A percentile compares a stretch with the other conserved stretches of the same genome.
These are phyloP conservation scores for Neoboletus brunneissimus DNA, from an alignment of 768 basidiomycete genomes.

Conservation along the genomic window DNA sequence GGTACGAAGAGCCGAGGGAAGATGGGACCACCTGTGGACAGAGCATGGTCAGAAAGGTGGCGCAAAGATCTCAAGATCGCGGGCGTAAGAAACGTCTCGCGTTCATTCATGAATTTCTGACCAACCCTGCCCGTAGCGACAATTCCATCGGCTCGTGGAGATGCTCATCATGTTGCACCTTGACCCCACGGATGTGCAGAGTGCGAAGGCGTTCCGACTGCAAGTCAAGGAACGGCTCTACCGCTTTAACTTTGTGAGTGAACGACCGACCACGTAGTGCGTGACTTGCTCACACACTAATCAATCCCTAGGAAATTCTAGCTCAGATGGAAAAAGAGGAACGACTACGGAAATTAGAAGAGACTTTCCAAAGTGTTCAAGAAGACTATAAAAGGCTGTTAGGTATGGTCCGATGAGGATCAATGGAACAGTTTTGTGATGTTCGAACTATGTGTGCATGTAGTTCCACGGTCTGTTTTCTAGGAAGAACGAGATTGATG, in stretches of 20 bases:
- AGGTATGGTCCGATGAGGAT: constrained; percentile 38
- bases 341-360: constrained; percentile 83
- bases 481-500: constrained; percentile 7
- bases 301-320: constrained; percentile 65
- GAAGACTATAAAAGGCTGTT: constrained; percentile 86
- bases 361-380: constrained; percentile 84
- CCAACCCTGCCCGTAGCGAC: constrained; percentile 54
- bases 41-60: constrained; percentile 75
- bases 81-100: constrained; percentile 47
- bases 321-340: constrained; percentile 86
- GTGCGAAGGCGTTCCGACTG: constrained; percentile 68
- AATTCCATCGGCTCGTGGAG: constrained; percentile 89
- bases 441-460: constrained; percentile 14
- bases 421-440: neutral
- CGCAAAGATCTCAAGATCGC: constrained; percentile 87
- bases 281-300: neutral
- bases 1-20: constrained; percentile 44
- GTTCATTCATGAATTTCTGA: neutral
- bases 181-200: constrained; percentile 54
- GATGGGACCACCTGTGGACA: constrained; percentile 76
- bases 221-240: constrained; percentile 95
- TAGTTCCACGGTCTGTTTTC: neutral
- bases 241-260: constrained; percentile 88
- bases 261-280: neutral
- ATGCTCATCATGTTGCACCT: constrained; percentile 81